These are phyloP conservation scores for Irpex sp. DNA, from an alignment of 1,284 basidiomycete genomes.

Conservation along the genomic window DNA sequence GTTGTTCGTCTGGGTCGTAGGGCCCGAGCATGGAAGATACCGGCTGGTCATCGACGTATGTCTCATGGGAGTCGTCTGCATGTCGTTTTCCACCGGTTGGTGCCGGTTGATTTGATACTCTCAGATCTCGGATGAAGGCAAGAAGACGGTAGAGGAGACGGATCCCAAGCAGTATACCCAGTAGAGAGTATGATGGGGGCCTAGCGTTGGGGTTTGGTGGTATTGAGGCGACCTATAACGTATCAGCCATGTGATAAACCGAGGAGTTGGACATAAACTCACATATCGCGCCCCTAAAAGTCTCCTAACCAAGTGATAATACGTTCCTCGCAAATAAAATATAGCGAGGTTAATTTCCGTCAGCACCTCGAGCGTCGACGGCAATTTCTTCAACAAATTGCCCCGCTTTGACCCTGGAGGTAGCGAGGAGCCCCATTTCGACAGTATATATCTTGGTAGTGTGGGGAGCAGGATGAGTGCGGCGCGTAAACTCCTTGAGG, in stretches of 20 bases:
- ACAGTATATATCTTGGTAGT: slow-evolving; percentile 56
- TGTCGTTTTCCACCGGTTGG: slow-evolving; percentile 28
- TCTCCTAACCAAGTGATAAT: slow-evolving; percentile 74
- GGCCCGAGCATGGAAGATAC: slow-evolving; percentile 57
- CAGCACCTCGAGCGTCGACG: slow-evolving; percentile 46
- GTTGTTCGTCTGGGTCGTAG: slow-evolving; percentile 47
- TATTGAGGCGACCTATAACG: slow-evolving; percentile 62
- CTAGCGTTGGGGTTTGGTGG: slow-evolving; percentile 68
- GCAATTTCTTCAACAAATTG: slow-evolving; percentile 40
- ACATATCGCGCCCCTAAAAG: slow-evolving; percentile 76
- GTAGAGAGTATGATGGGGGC: slow-evolving; percentile 80
- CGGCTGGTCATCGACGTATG: slow-evolving; percentile 62
- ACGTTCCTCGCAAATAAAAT: slow-evolving; percentile 80
- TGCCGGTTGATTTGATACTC: slow-evolving; percentile 12
- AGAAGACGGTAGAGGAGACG: slow-evolving; percentile 67
- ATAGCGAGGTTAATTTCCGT: slow-evolving; percentile 77
- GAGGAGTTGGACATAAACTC: slow-evolving; percentile 23
- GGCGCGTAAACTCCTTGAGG: slow-evolving; percentile 41
- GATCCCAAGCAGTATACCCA: slow-evolving; percentile 73
- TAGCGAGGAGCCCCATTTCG: slow-evolving; percentile 42
- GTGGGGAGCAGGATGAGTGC: slow-evolving; percentile 65
- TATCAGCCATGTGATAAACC: not conserved
- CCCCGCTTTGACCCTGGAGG: slow-evolving; percentile 33
- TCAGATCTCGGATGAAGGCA: slow-evolving; percentile 34
- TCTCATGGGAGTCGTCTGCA: slow-evolving; percentile 38